phyloP scores from a whole-genome alignment of 345 rosid species.

The Aegle marmelos region DNA sequence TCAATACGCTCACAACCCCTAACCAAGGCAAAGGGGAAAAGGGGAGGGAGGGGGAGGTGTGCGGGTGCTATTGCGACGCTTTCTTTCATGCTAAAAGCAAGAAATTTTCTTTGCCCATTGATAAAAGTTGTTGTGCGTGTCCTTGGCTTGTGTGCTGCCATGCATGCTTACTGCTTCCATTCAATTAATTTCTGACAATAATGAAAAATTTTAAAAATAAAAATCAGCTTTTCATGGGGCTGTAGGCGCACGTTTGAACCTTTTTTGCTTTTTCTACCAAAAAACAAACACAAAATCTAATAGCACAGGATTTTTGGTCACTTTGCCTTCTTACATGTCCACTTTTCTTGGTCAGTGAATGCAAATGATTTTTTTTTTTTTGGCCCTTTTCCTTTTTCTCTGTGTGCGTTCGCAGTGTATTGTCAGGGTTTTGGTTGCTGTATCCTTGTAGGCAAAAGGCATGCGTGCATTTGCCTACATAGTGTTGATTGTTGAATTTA shows the following conservation, averaged over 20 bases:
- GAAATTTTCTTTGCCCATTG: not conserved
- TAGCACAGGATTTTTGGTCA: conserved; percentile 13
- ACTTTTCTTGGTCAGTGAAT: conserved; percentile 1
- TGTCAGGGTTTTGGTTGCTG: not conserved
- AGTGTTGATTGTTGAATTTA: not conserved
- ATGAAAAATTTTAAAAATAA: conserved; percentile 5
- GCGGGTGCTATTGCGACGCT: no score
- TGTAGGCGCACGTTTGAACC: conserved; percentile 22
- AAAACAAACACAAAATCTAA: conserved; percentile 15
- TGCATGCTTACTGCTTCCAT: not conserved
- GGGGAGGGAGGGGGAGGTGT: no score
- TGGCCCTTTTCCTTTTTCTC: not conserved
- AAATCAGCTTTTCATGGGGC: conserved; percentile 20
- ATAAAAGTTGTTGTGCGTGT: conserved; percentile 8
- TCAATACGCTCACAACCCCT: no score
- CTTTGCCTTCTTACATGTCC: conserved; percentile 18
- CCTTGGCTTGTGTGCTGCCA: conserved; percentile 8
- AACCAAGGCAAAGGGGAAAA: not conserved
- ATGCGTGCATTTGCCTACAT: not conserved
- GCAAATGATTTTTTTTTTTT: not conserved
- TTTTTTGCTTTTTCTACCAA: not conserved
- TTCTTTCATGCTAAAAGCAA: not conserved
- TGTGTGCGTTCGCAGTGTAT: not conserved
- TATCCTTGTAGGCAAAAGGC: not conserved
- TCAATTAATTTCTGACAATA: not conserved